Evolutionary conservation across 140 eudicot genomes (phyloP).

Genomic region (Erigeron philadelphicus): DNA sequence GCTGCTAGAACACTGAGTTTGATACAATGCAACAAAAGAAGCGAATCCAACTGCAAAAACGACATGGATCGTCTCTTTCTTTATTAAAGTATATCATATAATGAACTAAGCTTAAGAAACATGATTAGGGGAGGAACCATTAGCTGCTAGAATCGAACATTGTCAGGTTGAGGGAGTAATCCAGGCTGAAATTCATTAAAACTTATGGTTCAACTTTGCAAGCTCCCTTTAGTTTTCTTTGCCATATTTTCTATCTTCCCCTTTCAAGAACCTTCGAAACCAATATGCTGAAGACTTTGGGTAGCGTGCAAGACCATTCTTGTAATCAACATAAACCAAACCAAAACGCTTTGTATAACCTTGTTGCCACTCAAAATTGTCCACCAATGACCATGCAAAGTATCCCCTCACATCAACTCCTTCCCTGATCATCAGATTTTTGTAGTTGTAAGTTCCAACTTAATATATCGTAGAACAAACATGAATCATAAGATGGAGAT

Average conservation of each 20-base stretch:
- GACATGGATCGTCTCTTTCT: no score
- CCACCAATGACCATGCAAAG: slow-evolving; percentile 85
- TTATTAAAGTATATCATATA: no score
- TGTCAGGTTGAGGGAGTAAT: no score
- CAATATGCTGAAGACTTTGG: slow-evolving; percentile 66
- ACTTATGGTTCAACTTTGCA: not conserved
- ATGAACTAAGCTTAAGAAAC: no score
- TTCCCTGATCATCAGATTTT: slow-evolving; percentile 37
- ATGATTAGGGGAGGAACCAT: no score
- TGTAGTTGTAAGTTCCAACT: not conserved
- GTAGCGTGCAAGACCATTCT: slow-evolving; percentile 52
- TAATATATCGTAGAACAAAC: slow-evolving; percentile 6
- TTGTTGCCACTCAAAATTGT: slow-evolving; percentile 69
- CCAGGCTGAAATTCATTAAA: no score
- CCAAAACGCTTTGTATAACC: slow-evolving; percentile 77
- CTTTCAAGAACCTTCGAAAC: slow-evolving; percentile 56
- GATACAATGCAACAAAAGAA: no score
- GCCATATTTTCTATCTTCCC: slow-evolving; percentile 42
- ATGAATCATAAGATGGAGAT: not conserved
- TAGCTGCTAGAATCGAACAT: no score
- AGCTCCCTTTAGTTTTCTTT: slow-evolving; percentile 41
- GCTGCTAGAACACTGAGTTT: no score
- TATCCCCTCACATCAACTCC: slow-evolving; percentile 68
- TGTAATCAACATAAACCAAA: slow-evolving; percentile 60
- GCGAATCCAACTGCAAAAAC: no score